Conservation (phyloP, 176 grass and related monocot genomes). For the Oryza meridionalis region DNA sequence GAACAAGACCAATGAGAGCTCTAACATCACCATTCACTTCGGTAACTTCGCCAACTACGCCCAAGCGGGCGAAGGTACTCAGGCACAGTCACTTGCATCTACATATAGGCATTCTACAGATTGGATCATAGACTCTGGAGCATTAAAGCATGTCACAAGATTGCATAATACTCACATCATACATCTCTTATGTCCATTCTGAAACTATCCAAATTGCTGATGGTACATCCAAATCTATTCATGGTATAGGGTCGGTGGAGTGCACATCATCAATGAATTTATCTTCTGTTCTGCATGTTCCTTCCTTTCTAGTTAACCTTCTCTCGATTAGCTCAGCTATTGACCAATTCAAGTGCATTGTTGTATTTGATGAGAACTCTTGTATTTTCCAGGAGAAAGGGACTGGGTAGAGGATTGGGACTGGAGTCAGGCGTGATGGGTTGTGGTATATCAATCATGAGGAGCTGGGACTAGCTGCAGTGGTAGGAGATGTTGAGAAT, state of each 20-base stretch:
- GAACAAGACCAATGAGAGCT: not conserved
- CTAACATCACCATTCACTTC: not conserved
- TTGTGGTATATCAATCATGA: too few relatives aligned
- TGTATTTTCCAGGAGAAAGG: not conserved
- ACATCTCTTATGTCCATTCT: not conserved
- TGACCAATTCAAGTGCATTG: not conserved
- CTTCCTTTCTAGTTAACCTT: not conserved
- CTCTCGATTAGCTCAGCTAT: not conserved
- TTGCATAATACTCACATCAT: not conserved
- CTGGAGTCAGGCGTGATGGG: not conserved
- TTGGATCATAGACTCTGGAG: not conserved
- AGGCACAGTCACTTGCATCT: too few relatives aligned
- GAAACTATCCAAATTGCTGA: not conserved
- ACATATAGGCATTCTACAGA: not conserved
- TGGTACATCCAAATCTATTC: not conserved
- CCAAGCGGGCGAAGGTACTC: too few relatives aligned
- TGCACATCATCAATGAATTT: not conserved
- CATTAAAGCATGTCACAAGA: not conserved
- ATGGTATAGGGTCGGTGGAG: not conserved
- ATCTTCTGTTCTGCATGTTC: not conserved
- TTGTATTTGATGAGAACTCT: not conserved
- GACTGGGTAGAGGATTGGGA: not conserved
- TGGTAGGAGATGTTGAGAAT: too few relatives aligned
- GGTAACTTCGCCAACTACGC: not conserved
- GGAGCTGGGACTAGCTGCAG: too few relatives aligned